Base-by-base conservation (phyloP, 208 protist species). In the Lotmaria passim region DNA sequence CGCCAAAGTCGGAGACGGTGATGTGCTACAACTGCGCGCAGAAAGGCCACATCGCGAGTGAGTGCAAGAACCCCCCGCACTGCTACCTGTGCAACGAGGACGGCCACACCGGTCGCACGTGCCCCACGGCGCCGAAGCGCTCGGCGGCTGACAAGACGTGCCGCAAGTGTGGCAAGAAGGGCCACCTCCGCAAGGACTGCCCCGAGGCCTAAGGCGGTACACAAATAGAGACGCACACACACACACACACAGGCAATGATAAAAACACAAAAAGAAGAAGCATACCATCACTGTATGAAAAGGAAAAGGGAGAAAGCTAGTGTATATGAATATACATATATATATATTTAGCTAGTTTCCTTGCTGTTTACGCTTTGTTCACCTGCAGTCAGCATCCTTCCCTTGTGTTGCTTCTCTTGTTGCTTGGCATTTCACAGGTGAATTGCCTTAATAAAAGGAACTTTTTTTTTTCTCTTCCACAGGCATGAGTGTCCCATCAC, bases 71-170 rank as follows among this genome's bases (percentile, higher is more conserved):
- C 66, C 38, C 64, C 38, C 52, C 78, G 24, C 75, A 89, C 63
- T 97, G 93, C 76, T 90, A 75, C 81, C 81, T 89, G 55, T 97
- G 93, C 85, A 82, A 85, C 75, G 78, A 83, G 69, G 52, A 84
- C 28, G 94, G 93, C 41, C 94, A 98, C 82, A 86, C 86, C 46
- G 80, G 79, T 23, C 83, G 94, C 59, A 50, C 81, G 34, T 98
- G 94, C 80, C 82, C 89, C 23, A 81, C 67, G 39, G 67, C 64
- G 30, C 66, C 60, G 65, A 73, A 71, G 64, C 60, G 71, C 57
- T 69, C 79, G 3, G 59, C 73, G 21, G 72, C 73, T 15, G 78
- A 78, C 55, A 72, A 79, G 68, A 74, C 79, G 6, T 95, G 87
- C 85, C 75, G 76, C 69, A 87, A 81, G 75, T 96, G 91, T 63